Evolutionary conservation across 139 green algal genomes (phyloP).

Genomic region (Chlamydomonas sp.): DNA sequence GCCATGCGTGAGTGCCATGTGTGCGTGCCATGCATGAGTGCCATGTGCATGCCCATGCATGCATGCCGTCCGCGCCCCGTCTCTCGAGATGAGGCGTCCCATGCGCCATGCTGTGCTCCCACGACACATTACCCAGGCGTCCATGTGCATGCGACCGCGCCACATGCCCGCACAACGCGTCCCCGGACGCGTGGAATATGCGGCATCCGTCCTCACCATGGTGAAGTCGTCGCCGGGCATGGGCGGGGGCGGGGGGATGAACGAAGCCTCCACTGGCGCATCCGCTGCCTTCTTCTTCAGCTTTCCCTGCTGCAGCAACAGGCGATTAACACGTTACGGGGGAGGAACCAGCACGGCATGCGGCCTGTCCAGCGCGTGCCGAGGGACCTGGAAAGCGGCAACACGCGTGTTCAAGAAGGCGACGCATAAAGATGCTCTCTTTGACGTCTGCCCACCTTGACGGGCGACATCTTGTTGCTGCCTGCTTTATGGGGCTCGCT

Average conservation of each 20-base stretch:
- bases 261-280: constrained; percentile 10
- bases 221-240: constrained; percentile 54
- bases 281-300: constrained; percentile 35
- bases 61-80: neutral
- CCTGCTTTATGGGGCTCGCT: no score
- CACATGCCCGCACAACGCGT: neutral
- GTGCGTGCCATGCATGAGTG: neutral
- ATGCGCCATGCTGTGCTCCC: neutral
- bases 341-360: no score
- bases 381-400: no score
- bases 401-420: no score
- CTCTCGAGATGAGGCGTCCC: neutral
- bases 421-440: no score
- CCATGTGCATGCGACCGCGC: neutral
- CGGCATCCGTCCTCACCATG: constrained; percentile 34
- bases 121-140: neutral
- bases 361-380: no score
- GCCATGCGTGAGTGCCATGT: neutral
- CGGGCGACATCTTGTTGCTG: no score
- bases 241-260: constrained; percentile 36
- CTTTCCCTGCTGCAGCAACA: constrained; percentile 29
- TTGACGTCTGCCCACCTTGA: no score
- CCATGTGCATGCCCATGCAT: no score
- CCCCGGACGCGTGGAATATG: neutral
- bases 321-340: no score